Evolutionary conservation across 306 rosid genomes (phyloP).

Genomic region (Corylus heterophylla): DNA sequence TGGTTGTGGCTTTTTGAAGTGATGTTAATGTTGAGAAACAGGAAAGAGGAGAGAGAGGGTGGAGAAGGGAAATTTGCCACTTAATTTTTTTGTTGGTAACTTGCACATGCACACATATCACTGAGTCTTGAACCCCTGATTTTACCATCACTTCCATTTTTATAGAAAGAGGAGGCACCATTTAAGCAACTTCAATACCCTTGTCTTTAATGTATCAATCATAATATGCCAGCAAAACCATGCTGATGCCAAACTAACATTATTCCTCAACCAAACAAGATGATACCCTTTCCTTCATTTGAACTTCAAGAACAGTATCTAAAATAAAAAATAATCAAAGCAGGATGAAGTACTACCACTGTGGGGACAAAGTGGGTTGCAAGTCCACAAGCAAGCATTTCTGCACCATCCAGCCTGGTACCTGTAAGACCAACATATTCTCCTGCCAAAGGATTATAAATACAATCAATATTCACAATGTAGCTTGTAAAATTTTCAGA

Average conservation of each 20-base stretch:
- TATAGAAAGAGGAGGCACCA: not conserved
- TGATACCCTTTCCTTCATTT: not conserved
- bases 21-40: not conserved
- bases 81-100: not conserved
- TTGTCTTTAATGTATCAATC: not conserved
- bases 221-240: not conserved
- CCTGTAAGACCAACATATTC: slow-evolving; percentile 93
- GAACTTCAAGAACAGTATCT: not conserved
- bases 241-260: not conserved
- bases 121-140: no score
- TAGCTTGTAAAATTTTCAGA: no score
- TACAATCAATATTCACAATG: slow-evolving; percentile 6
- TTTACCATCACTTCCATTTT: no score
- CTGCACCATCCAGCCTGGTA: slow-evolving; percentile 90
- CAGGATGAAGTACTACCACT: slow-evolving; percentile 45
- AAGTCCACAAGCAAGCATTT: slow-evolving; percentile 94
- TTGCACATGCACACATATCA: no score
- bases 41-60: not conserved
- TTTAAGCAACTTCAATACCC: not conserved
- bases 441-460: slow-evolving; percentile 58
- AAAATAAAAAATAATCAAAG: not conserved
- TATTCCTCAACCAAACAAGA: slow-evolving; percentile 9
- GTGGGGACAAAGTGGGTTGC: slow-evolving; percentile 93
- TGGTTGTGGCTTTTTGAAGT: not conserved
- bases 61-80: not conserved